phyloP scores from a whole-genome alignment of 2,329 filamentous ascomycete genomes.

The Fusarium virguliforme region DNA sequence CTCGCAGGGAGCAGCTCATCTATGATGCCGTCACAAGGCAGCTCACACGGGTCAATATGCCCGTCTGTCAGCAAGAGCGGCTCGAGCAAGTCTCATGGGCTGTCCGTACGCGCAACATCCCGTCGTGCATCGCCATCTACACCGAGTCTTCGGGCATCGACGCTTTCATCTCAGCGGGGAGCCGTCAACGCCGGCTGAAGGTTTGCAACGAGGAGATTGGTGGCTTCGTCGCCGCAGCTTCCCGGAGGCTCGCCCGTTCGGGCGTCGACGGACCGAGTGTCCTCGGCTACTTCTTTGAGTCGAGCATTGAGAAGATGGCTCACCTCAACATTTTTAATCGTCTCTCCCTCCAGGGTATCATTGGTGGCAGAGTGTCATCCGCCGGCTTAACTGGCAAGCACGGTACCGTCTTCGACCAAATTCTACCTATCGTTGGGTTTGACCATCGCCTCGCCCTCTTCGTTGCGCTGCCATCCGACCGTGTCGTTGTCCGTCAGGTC shows the following conservation, averaged over 20 bases:
- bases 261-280: not conserved
- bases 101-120: not conserved
- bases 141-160: not conserved
- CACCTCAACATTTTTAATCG: not conserved
- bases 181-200: not conserved
- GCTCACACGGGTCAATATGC: not conserved
- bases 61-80: not conserved
- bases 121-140: not conserved
- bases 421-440: not conserved
- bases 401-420: not conserved
- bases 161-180: not conserved
- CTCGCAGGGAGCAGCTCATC: not conserved
- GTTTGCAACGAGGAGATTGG: slow-evolving; percentile 6
- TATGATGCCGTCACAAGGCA: not conserved
- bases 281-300: not conserved
- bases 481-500: not conserved
- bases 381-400: not conserved
- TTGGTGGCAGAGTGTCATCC: not conserved
- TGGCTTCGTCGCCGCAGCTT: not conserved
- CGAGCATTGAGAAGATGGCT: not conserved
- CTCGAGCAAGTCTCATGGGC: slow-evolving; percentile 4
- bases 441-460: slow-evolving; percentile 6
- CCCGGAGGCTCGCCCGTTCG: not conserved
- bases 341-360: not conserved
- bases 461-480: not conserved